A percentile compares a stretch with the other conserved stretches of the same genome.
These are phyloP conservation scores for Xylariaceae sp. DNA, from an alignment of 2,329 filamentous ascomycete species.

Conservation along the genomic window DNA sequence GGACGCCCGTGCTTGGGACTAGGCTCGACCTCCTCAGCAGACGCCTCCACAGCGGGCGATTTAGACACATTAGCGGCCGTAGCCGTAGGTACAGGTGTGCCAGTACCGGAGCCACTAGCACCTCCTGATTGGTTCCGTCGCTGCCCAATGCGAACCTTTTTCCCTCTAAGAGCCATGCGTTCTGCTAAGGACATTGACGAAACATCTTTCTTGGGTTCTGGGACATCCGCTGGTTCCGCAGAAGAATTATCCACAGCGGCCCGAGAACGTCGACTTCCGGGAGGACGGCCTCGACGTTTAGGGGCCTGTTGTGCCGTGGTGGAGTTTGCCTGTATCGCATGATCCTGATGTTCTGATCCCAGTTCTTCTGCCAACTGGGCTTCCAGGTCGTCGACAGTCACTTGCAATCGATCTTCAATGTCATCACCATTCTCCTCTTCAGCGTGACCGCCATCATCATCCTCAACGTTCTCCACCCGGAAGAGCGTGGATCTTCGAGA, in stretches of 20 bases:
- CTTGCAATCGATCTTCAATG: constrained; percentile 15
- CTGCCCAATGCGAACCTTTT: constrained; percentile 45
- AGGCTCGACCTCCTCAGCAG: constrained; percentile 6
- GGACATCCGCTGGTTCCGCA: constrained; percentile 9
- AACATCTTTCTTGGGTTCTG: constrained; percentile 18
- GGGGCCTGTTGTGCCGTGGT: constrained; percentile 10
- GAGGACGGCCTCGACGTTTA: constrained; percentile 33
- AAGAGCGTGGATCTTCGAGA: constrained; percentile 27
- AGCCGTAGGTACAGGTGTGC: constrained; percentile 9
- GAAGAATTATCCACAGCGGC: constrained; percentile 8
- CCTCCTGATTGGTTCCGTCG: constrained; percentile 11
- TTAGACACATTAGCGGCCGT: constrained; percentile 1
- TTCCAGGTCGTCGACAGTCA: constrained; percentile 31
- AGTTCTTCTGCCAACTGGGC: constrained; percentile 32
- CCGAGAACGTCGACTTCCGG: constrained; percentile 15
- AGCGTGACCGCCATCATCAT: constrained; percentile 14
- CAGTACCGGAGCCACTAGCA: constrained; percentile 5
- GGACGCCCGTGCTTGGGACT: constrained; percentile 17
- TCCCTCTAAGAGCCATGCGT: constrained; percentile 49
- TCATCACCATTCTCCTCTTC: constrained; percentile 15
- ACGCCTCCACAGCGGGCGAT: background rate
- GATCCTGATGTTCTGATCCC: constrained; percentile 12
- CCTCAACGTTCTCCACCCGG: constrained; percentile 17
- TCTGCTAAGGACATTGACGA: constrained; percentile 52
- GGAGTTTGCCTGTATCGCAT: constrained; percentile 7